A percentile compares a stretch with the other conserved stretches of the same genome.
phyloP scores from a whole-genome alignment of 441 rosid species.

The Brassica hybrid region DNA sequence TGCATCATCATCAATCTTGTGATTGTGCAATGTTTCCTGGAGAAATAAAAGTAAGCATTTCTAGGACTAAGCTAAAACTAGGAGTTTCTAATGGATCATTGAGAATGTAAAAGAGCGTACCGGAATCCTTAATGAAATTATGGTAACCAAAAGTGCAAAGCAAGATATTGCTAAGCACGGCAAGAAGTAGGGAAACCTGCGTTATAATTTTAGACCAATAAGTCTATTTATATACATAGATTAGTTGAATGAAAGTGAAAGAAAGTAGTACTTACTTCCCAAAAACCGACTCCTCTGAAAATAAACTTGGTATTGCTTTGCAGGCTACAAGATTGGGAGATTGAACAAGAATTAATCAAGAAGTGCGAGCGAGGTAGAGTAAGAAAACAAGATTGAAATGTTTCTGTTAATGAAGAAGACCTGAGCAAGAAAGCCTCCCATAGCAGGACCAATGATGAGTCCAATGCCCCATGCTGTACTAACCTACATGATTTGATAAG shows the following conservation, averaged over 20 bases:
- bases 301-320: conserved; percentile 76
- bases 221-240: background rate
- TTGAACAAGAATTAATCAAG: conserved; percentile 27
- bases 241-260: conserved; percentile 5
- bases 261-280: conserved; percentile 60
- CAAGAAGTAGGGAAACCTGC: conserved; percentile 89
- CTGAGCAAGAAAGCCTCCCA: too few species aligned
- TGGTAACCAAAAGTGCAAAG: conserved; percentile 64
- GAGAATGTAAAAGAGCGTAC: conserved; percentile 44
- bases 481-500: conserved; percentile 50
- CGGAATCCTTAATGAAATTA: conserved; percentile 70
- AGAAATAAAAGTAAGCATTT: conserved; percentile 15
- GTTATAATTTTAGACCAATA: conserved; percentile 23
- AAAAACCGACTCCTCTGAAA: conserved; percentile 70
- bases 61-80: conserved; percentile 11
- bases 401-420: too few species aligned
- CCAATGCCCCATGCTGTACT: conserved; percentile 92
- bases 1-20: conserved; percentile 42
- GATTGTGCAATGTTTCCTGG: conserved; percentile 89
- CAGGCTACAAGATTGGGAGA: conserved; percentile 55
- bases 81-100: background rate
- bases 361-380: background rate
- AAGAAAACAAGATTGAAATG: background rate
- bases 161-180: conserved; percentile 72
- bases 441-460: too few species aligned